Percentiles rank a stretch among this genome's conserved stretches.
Conservation (phyloP, 202 grass and related monocot species). For the Setaria viridis region DNA sequence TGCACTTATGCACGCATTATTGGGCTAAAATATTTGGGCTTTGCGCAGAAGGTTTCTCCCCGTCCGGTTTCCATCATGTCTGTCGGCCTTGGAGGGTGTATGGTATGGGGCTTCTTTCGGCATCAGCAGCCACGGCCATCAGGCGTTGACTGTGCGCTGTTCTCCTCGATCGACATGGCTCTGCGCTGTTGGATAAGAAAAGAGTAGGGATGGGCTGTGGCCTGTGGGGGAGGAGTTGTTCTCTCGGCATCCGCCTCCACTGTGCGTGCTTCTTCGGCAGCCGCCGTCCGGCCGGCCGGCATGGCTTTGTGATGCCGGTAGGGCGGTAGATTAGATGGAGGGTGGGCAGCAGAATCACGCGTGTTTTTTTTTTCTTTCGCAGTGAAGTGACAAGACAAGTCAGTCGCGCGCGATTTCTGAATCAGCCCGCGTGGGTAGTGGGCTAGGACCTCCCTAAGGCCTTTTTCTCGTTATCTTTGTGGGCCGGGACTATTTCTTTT, state of each 20-base stretch:
- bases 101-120: neutral
- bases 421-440: neutral
- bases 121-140: neutral
- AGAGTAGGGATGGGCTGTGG: neutral
- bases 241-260: neutral
- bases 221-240: neutral
- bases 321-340: neutral
- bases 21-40: too few relatives aligned
- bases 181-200: constrained; percentile 5
- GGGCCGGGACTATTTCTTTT: too few relatives aligned
- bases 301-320: neutral
- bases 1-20: neutral
- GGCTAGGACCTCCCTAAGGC: too few relatives aligned
- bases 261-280: neutral
- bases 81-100: neutral
- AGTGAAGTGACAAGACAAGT: too few relatives aligned
- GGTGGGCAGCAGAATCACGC: neutral
- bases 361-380: neutral
- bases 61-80: too few relatives aligned
- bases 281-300: neutral
- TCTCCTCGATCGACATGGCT: neutral
- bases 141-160: neutral
- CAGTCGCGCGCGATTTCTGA: neutral
- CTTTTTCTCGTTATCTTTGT: too few relatives aligned
- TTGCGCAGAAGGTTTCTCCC: too few relatives aligned